phyloP scores from a whole-genome alignment of 78 protist species.

The Dictyostelium firmibasis region DNA sequence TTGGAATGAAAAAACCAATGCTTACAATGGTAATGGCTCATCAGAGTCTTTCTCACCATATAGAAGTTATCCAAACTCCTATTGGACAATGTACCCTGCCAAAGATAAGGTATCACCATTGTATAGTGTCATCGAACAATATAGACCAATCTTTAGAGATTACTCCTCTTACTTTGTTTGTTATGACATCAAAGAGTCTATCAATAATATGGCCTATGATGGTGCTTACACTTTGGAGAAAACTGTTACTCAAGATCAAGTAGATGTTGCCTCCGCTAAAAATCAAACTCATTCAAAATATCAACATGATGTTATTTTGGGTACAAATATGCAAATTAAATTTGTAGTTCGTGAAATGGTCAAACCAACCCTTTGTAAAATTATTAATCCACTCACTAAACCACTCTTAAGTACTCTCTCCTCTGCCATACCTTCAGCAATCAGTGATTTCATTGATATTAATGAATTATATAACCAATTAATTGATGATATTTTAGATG shows the following conservation, averaged over 20 bases:
- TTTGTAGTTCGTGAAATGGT: background rate
- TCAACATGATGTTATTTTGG: background rate
- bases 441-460: conserved; percentile 40
- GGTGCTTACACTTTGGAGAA: conserved; percentile 22
- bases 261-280: background rate
- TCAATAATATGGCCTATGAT: background rate
- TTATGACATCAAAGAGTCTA: conserved; percentile 3
- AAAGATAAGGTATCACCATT: background rate
- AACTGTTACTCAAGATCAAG: background rate
- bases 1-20: background rate
- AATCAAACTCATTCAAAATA: background rate
- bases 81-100: conserved; percentile 14
- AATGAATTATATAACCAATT: conserved; percentile 14
- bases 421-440: conserved; percentile 4
- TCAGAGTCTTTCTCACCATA: background rate
- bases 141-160: background rate
- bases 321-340: background rate
- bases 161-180: conserved; percentile 1
- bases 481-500: conserved; percentile 13
- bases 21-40: conserved; percentile 18
- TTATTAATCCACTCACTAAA: background rate
- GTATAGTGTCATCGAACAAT: background rate
- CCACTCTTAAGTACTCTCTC: background rate
- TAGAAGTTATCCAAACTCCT: conserved; percentile 1
- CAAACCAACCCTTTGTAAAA: background rate